These are phyloP conservation scores for Curvularia spicifera DNA, from an alignment of 2,329 filamentous ascomycete genomes.

Conservation along the genomic window DNA sequence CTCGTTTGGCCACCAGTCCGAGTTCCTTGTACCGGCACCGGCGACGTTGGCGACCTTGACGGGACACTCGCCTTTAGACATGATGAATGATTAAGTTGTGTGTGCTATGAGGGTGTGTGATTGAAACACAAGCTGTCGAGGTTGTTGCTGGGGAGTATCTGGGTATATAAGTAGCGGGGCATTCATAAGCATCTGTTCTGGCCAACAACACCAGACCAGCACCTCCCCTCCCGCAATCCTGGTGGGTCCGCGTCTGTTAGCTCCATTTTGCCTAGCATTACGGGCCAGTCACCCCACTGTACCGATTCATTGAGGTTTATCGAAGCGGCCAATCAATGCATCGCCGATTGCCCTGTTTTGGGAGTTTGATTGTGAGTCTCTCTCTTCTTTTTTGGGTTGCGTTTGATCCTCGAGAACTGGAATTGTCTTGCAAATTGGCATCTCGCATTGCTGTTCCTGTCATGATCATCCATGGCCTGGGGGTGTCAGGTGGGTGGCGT, in stretches of 20 bases:
- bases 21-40: slow-evolving; percentile 71
- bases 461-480: slow-evolving; percentile 1
- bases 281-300: slow-evolving; percentile 21
- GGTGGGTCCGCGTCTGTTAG: slow-evolving; percentile 32
- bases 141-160: slow-evolving; percentile 9
- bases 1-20: slow-evolving; percentile 76
- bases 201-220: slow-evolving; percentile 28
- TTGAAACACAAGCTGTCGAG: slow-evolving; percentile 13
- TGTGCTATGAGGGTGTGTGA: slow-evolving; percentile 16
- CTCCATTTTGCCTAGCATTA: slow-evolving; percentile 25
- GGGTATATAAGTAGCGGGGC: slow-evolving; percentile 34
- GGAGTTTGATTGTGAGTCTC: not conserved
- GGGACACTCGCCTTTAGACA: slow-evolving; percentile 46
- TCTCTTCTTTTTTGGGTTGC: not conserved
- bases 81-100: slow-evolving; percentile 33
- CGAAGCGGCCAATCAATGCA: slow-evolving; percentile 4
- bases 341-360: slow-evolving; percentile 1
- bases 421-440: not conserved
- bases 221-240: slow-evolving; percentile 29
- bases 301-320: not conserved
- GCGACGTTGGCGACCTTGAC: slow-evolving; percentile 44
- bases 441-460: not conserved
- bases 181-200: slow-evolving; percentile 41
- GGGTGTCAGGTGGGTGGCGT: slow-evolving; percentile 6
- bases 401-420: not conserved